Evolutionary conservation across 179 eudicot species (phyloP).

Genomic region (Silene vulgaris): DNA sequence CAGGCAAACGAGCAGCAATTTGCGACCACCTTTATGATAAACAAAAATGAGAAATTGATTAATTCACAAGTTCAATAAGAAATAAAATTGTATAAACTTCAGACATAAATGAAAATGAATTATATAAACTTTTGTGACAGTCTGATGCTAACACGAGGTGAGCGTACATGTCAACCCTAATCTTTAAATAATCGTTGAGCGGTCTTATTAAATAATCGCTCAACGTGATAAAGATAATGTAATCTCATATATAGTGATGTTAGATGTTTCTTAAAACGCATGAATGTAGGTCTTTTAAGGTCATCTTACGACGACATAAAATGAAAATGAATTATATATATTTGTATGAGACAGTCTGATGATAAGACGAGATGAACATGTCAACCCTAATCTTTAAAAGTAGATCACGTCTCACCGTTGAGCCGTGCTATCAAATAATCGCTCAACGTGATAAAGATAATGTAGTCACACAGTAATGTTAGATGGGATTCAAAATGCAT

Average conservation of each 20-base stretch:
- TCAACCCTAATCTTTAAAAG: not conserved
- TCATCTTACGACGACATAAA: not conserved
- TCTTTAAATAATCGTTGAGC: too few relatives aligned
- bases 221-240: too few relatives aligned
- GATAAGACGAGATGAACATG: not conserved
- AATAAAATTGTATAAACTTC: too few relatives aligned
- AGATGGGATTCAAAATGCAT: slow-evolving; percentile 23
- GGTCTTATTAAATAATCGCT: too few relatives aligned
- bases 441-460: slow-evolving; percentile 13
- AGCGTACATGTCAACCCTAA: too few relatives aligned
- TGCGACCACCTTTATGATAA: slow-evolving; percentile 67
- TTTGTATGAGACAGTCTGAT: not conserved
- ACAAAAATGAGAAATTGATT: not conserved
- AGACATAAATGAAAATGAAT: too few relatives aligned
- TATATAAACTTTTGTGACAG: too few relatives aligned
- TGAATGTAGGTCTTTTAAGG: too few relatives aligned
- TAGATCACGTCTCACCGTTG: not conserved
- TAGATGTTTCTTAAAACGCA: too few relatives aligned
- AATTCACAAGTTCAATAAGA: not conserved
- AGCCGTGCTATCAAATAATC: not conserved
- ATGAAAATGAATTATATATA: not conserved
- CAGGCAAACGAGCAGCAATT: slow-evolving; percentile 80
- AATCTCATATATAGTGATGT: too few relatives aligned
- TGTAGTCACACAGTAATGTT: too few relatives aligned
- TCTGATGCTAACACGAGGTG: too few relatives aligned